A percentile compares a stretch with the other conserved stretches of the same genome.
These are phyloP conservation scores for Aspergillus biplanus DNA, from an alignment of 495 filamentous ascomycete species.

Conservation along the genomic window DNA sequence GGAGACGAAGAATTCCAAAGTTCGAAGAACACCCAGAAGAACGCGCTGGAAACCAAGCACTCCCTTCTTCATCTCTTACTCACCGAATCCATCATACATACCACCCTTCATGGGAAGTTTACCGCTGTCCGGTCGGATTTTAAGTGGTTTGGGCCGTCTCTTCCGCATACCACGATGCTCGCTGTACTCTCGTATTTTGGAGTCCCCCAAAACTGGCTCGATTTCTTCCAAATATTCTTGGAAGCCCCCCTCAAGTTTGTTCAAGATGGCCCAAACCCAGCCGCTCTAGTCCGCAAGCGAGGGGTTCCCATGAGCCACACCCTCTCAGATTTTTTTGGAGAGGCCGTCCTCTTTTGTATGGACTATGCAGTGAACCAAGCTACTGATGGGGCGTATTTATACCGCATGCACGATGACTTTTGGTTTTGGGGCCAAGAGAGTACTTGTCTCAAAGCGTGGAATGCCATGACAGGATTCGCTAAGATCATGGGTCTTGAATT, in stretches of 20 bases:
- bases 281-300: conserved; percentile 49
- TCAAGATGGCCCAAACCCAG: conserved; percentile 50
- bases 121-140: conserved; percentile 66
- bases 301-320: conserved; percentile 64
- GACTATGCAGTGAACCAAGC: conserved; percentile 67
- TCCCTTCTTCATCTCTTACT: conserved; percentile 63
- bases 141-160: conserved; percentile 61
- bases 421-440: conserved; percentile 68
- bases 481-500: conserved; percentile 59
- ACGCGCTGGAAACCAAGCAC: conserved; percentile 60
- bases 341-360: conserved; percentile 65
- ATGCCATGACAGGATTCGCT: conserved; percentile 56
- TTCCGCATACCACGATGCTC: conserved; percentile 63
- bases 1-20: conserved; percentile 37
- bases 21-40: conserved; percentile 31
- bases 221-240: conserved; percentile 64
- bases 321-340: conserved; percentile 62
- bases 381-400: conserved; percentile 55
- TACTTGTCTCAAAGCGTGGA: conserved; percentile 61
- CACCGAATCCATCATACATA: conserved; percentile 65
- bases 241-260: conserved; percentile 62
- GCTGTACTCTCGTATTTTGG: conserved; percentile 63
- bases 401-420: conserved; percentile 69
- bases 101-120: conserved; percentile 57
- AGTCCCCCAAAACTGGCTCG: conserved; percentile 59